A percentile compares a stretch with the other conserved stretches of the same genome.
Evolutionary conservation across 208 protist genomes (phyloP).

Genomic region (Plasmodiophora brassicae): DNA sequence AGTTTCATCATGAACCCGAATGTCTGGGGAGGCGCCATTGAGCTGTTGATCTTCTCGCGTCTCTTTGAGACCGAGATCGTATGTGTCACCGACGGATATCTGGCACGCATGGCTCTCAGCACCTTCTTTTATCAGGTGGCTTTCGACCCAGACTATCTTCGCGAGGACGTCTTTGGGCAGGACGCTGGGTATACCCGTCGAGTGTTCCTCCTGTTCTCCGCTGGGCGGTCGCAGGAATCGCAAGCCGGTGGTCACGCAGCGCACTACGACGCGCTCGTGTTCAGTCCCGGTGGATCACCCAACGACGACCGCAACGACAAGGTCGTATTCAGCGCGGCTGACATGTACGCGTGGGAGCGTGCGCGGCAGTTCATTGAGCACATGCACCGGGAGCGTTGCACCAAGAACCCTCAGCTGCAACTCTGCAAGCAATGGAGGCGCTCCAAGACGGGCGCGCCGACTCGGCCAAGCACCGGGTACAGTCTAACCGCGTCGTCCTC

Average conservation of each 20-base stretch:
- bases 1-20: slow-evolving; percentile 53
- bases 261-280: slow-evolving; percentile 11
- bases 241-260: not conserved
- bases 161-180: slow-evolving; percentile 1
- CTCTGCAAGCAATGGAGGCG: slow-evolving; percentile 1
- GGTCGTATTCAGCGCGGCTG: not conserved
- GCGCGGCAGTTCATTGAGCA: slow-evolving; percentile 8
- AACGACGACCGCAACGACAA: not conserved
- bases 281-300: not conserved
- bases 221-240: no score
- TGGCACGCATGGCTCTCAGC: not conserved
- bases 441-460: no score
- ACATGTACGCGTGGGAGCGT: not conserved
- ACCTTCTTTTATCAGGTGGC: not conserved
- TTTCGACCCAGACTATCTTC: slow-evolving; percentile 9
- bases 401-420: not conserved
- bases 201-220: slow-evolving; percentile 1
- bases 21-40: slow-evolving; percentile 82
- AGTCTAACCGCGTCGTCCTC: no score
- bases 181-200: not conserved
- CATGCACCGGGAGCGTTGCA: not conserved
- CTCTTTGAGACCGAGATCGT: slow-evolving; percentile 78
- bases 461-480: no score
- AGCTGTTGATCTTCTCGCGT: slow-evolving; percentile 75
- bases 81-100: slow-evolving; percentile 74